A percentile compares a stretch with the other conserved stretches of the same genome.
Conservation (phyloP, 495 filamentous ascomycete species). For the Penicillium malachiteum region DNA sequence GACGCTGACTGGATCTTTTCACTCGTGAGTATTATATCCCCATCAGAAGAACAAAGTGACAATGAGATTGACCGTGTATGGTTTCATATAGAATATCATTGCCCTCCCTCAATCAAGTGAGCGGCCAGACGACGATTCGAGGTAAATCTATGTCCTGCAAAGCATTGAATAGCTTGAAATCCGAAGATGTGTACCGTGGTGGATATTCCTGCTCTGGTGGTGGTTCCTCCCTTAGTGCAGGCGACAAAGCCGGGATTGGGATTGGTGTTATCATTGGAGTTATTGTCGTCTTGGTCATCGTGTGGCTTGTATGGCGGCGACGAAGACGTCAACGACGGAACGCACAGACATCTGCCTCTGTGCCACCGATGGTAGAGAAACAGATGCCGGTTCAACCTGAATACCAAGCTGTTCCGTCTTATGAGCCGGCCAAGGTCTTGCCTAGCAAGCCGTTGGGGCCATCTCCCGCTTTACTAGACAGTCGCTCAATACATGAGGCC, state of each 20-base stretch:
- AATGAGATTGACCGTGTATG: neutral
- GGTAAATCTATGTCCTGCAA: slow-evolving; percentile 25
- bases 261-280: slow-evolving; percentile 28
- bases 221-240: slow-evolving; percentile 20
- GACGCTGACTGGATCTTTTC: slow-evolving; percentile 26
- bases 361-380: neutral
- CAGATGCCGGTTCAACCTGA: neutral
- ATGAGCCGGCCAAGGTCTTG: slow-evolving; percentile 6
- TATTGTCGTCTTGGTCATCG: slow-evolving; percentile 22
- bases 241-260: slow-evolving; percentile 34
- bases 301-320: slow-evolving; percentile 25
- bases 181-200: slow-evolving; percentile 17
- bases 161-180: slow-evolving; percentile 14
- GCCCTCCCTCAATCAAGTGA: slow-evolving; percentile 23
- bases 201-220: slow-evolving; percentile 22
- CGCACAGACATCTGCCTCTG: neutral
- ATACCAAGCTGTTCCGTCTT: neutral
- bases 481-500: slow-evolving; percentile 21
- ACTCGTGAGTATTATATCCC: slow-evolving; percentile 15
- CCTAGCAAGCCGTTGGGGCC: slow-evolving; percentile 19
- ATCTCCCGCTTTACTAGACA: slow-evolving; percentile 12
- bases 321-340: slow-evolving; percentile 7
- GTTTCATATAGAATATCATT: slow-evolving; percentile 24
- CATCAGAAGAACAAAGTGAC: too few species aligned
- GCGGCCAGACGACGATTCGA: slow-evolving; percentile 23